Percentiles rank a stretch among this genome's conserved stretches.
Evolutionary conservation across 2,329 filamentous ascomycete species (phyloP).

Genomic region (Pseudogymnoascus verrucosus): DNA sequence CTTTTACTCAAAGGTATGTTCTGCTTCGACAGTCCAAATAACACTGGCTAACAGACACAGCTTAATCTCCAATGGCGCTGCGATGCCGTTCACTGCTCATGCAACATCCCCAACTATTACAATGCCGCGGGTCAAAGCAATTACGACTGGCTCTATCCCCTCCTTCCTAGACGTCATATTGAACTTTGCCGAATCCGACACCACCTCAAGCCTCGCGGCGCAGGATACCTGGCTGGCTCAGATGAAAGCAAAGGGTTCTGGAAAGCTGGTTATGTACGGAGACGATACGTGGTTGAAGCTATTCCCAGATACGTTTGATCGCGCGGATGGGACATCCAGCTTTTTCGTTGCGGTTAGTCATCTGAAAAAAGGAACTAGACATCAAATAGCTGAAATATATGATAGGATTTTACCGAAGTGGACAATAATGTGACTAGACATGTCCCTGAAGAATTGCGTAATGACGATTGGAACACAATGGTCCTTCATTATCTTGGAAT

Average conservation of each 20-base stretch:
- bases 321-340: constrained; percentile 87
- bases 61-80: constrained; percentile 73
- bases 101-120: constrained; percentile 96
- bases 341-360: constrained; percentile 89
- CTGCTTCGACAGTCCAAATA: neutral
- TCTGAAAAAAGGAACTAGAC: constrained; percentile 20
- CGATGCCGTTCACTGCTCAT: constrained; percentile 90
- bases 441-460: constrained; percentile 65
- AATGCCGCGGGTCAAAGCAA: constrained; percentile 94
- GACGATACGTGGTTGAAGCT: constrained; percentile 98
- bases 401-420: constrained; percentile 91
- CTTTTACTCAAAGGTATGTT: constrained; percentile 74
- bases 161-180: constrained; percentile 96
- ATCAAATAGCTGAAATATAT: constrained; percentile 22
- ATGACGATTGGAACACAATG: constrained; percentile 84
- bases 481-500: constrained; percentile 92
- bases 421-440: constrained; percentile 96
- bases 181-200: constrained; percentile 92
- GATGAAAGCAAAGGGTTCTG: constrained; percentile 63
- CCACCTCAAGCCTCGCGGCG: constrained; percentile 72
- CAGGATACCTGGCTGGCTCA: constrained; percentile 97
- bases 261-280: constrained; percentile 87
- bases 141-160: constrained; percentile 95
- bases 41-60: constrained; percentile 36
- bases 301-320: constrained; percentile 81